Conservation (phyloP, 73 alveolate genomes). For the Tetrahymena elliotti region DNA sequence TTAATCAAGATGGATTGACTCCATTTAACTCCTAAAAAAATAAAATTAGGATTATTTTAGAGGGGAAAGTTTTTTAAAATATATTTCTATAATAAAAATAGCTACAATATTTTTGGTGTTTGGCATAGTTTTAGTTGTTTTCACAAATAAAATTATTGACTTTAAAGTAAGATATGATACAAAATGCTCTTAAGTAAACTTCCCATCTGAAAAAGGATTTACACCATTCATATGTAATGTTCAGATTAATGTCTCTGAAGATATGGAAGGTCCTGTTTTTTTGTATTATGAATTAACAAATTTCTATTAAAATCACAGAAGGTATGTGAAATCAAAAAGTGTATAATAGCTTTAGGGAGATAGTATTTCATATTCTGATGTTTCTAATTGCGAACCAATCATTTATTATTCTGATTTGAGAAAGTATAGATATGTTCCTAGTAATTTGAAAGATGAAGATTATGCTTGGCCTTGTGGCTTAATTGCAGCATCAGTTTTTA, state of each 20-base stretch:
- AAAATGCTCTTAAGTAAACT: background rate
- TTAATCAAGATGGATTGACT: too few species aligned
- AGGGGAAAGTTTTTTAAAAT: background rate
- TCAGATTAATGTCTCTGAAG: background rate
- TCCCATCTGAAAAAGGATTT: background rate
- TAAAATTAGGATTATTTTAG: background rate
- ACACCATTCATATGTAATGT: background rate
- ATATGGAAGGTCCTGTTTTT: constrained; percentile 61
- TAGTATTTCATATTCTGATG: constrained; percentile 26
- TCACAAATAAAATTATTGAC: background rate
- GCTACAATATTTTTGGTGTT: background rate
- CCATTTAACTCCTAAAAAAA: background rate
- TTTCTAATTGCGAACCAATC: constrained; percentile 62
- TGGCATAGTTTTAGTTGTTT: background rate
- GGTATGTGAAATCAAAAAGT: constrained; percentile 67
- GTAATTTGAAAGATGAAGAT: constrained; percentile 21
- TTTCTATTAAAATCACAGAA: constrained; percentile 76
- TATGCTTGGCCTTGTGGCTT: constrained; percentile 85
- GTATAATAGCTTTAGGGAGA: constrained; percentile 64
- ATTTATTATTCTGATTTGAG: constrained; percentile 50
- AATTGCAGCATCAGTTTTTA: constrained; percentile 67
- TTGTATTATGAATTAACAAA: constrained; percentile 70
- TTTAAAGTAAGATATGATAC: background rate
- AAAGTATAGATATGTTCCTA: constrained; percentile 13
- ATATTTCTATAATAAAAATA: background rate